Evolutionary conservation across 441 rosid genomes (phyloP).

Genomic region (Pelargonium citronellum): DNA sequence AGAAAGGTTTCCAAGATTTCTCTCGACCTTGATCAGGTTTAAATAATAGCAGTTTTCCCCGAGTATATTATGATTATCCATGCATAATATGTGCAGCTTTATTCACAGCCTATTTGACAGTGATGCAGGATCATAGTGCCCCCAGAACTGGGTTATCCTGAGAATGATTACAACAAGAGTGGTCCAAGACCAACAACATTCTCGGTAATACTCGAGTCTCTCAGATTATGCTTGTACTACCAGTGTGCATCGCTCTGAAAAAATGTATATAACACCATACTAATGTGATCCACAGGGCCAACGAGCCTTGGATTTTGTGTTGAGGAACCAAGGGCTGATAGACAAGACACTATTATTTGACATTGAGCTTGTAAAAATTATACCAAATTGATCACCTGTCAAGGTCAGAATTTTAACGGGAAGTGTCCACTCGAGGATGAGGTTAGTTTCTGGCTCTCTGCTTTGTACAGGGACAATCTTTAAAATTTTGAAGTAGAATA

Average conservation of each 20-base stretch:
- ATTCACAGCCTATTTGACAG: slow-evolving; percentile 33
- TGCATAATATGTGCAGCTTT: slow-evolving; percentile 16
- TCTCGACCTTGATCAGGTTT: neutral
- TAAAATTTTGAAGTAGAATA: neutral
- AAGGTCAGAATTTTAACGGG: slow-evolving; percentile 10
- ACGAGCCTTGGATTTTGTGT: slow-evolving; percentile 88
- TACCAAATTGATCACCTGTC: slow-evolving; percentile 33
- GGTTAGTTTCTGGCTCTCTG: slow-evolving; percentile 12
- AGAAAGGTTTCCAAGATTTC: neutral
- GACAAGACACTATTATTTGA: slow-evolving; percentile 91
- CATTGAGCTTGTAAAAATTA: slow-evolving; percentile 77
- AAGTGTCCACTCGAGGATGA: neutral
- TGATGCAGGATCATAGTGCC: slow-evolving; percentile 88
- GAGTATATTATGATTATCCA: neutral
- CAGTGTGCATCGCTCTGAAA: neutral
- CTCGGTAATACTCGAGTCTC: slow-evolving; percentile 44
- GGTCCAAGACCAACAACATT: slow-evolving; percentile 82
- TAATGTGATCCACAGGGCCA: slow-evolving; percentile 59
- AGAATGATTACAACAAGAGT: slow-evolving; percentile 69
- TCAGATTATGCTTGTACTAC: neutral
- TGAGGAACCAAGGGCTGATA: slow-evolving; percentile 86
- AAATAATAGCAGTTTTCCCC: neutral
- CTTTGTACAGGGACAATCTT: neutral
- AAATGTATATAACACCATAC: neutral
- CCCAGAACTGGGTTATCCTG: slow-evolving; percentile 91